Conservation (phyloP, 371 early-diverging fungal genomes). For the Umbelopsis sp. region DNA sequence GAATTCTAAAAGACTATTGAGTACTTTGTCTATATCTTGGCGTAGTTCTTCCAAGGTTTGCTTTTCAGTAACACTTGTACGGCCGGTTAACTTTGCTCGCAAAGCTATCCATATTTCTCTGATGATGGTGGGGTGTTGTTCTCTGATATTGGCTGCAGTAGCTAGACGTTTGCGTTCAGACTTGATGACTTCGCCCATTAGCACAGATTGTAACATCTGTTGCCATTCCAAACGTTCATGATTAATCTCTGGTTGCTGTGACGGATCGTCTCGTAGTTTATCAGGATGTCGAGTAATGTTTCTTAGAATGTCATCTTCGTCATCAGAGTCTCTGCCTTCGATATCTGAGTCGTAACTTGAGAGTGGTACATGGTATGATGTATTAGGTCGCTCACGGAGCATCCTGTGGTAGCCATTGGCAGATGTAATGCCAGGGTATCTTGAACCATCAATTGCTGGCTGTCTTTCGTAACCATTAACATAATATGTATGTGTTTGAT, state of each 20-base stretch:
- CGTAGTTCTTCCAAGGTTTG: constrained; percentile 70
- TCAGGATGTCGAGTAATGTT: constrained; percentile 11
- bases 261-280: background rate
- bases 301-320: constrained; percentile 20
- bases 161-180: constrained; percentile 79
- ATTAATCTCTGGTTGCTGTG: constrained; percentile 50
- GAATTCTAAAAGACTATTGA: constrained; percentile 71
- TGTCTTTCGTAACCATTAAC: background rate
- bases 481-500: background rate
- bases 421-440: background rate
- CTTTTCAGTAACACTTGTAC: constrained; percentile 69
- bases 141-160: constrained; percentile 53
- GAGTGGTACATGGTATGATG: constrained; percentile 7
- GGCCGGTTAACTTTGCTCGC: constrained; percentile 67
- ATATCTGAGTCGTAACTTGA: background rate
- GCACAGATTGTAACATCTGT: constrained; percentile 82
- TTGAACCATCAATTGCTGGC: background rate
- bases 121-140: constrained; percentile 52
- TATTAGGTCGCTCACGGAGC: background rate
- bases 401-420: constrained; percentile 2
- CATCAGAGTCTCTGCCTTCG: constrained; percentile 8
- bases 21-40: constrained; percentile 60
- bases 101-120: constrained; percentile 81
- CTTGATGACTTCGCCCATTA: constrained; percentile 86
- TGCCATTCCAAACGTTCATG: constrained; percentile 84